A percentile compares a stretch with the other conserved stretches of the same genome.
These are phyloP conservation scores for Penicillium sp. DNA, from an alignment of 2,329 filamentous ascomycete species.

Conservation along the genomic window DNA sequence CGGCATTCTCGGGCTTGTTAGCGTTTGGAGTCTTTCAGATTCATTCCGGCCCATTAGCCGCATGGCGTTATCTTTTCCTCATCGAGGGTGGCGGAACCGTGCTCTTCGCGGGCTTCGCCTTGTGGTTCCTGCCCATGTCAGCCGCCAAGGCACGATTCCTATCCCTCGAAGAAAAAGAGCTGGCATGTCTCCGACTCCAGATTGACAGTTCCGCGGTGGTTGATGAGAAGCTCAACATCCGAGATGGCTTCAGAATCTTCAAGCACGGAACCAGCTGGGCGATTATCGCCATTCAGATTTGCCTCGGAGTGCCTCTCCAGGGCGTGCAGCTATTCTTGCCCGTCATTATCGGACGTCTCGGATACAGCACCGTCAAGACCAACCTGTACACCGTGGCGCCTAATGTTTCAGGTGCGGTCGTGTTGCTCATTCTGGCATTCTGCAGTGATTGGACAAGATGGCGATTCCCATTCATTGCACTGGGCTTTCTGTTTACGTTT, in stretches of 20 bases:
- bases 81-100: slow-evolving; percentile 44
- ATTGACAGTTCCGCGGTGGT: slow-evolving; percentile 32
- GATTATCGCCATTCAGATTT: slow-evolving; percentile 27
- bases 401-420: slow-evolving; percentile 65
- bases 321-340: slow-evolving; percentile 30
- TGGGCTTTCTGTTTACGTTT: slow-evolving; percentile 67
- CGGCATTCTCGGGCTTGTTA: slow-evolving; percentile 31
- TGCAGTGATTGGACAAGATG: slow-evolving; percentile 59
- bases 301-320: slow-evolving; percentile 28
- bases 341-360: slow-evolving; percentile 30
- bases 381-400: slow-evolving; percentile 66
- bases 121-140: slow-evolving; percentile 39
- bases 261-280: slow-evolving; percentile 28
- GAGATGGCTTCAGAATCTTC: slow-evolving; percentile 28
- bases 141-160: slow-evolving; percentile 41
- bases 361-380: slow-evolving; percentile 56
- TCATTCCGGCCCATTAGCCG: slow-evolving; percentile 28
- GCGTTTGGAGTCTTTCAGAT: slow-evolving; percentile 43
- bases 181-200: slow-evolving; percentile 36
- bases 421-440: slow-evolving; percentile 67
- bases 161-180: slow-evolving; percentile 33
- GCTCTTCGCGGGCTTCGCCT: slow-evolving; percentile 36
- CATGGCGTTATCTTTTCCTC: slow-evolving; percentile 47
- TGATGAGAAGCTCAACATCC: slow-evolving; percentile 30
- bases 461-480: slow-evolving; percentile 62